phyloP scores from a whole-genome alignment of 805 yeast genomes.

The Yarrowia yakushimensis region DNA sequence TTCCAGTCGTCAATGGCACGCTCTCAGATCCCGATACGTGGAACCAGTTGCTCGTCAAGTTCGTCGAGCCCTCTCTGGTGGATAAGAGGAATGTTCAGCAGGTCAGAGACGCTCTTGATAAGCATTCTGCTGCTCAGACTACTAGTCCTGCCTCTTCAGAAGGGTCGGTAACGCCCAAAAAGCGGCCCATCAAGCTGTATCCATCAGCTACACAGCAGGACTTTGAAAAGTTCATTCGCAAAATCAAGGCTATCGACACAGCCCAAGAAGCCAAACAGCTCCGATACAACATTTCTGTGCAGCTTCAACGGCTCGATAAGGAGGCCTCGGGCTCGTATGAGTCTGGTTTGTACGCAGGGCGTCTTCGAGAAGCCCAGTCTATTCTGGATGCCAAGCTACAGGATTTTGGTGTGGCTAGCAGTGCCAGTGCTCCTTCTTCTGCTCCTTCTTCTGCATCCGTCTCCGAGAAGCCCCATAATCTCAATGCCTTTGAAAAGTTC shows the following conservation, averaged over 20 bases:
- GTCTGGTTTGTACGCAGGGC: background rate
- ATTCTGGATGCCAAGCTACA: background rate
- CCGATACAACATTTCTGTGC: slow-evolving; percentile 47
- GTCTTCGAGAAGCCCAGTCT: slow-evolving; percentile 2
- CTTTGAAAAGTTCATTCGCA: slow-evolving; percentile 43
- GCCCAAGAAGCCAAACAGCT: slow-evolving; percentile 48
- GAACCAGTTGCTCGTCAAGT: slow-evolving; percentile 59
- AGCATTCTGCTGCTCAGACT: slow-evolving; percentile 44
- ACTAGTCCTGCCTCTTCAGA: background rate
- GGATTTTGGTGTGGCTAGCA: background rate
- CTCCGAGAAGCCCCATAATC: slow-evolving; percentile 1
- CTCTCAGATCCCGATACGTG: slow-evolving; percentile 71
- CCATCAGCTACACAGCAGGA: slow-evolving; percentile 43
- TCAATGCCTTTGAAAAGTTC: slow-evolving; percentile 10
- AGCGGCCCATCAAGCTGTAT: slow-evolving; percentile 36
- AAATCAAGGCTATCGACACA: slow-evolving; percentile 38
- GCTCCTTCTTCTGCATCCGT: background rate
- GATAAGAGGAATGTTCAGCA: slow-evolving; percentile 73
- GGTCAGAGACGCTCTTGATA: slow-evolving; percentile 64
- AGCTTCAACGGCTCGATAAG: slow-evolving; percentile 44
- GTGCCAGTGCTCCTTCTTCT: background rate
- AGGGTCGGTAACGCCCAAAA: slow-evolving; percentile 25
- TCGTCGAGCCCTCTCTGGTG: slow-evolving; percentile 60
- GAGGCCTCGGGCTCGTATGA: slow-evolving; percentile 30
- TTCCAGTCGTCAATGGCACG: slow-evolving; percentile 48